Base-by-base conservation (phyloP, 2,329 filamentous ascomycete species). In the Bretziella fagacearum region DNA sequence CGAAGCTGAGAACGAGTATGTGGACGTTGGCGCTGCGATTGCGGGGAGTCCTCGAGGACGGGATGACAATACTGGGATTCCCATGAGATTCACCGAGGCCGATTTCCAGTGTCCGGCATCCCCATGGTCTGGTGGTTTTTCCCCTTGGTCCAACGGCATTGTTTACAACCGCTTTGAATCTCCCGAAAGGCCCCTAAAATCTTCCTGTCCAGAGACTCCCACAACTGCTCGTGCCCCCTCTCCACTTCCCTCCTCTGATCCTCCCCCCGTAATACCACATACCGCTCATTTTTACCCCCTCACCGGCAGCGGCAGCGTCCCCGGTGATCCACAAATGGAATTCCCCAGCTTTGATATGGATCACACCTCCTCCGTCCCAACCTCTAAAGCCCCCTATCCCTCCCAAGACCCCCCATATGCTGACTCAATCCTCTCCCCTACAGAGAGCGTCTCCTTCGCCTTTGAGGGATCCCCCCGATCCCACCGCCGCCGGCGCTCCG, bases 91-190 rank as follows among this genome's bases (percentile, higher is more conserved):
- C 17, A 32, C 33, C 26, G 36, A 29, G 25, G 26, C 35, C 33
- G 46, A 48, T 29, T 17, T 46, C 25, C 36, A 47, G 15, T 50
- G 48, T 41, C 48, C 48, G 10, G 44, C 48, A 6, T 50, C 48
- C 15, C 48, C 48, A 11, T 50, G 48, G 48, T 27, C 48, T 17
- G 48, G 42, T 10, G 48, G 48, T 6, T 50, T 47, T 32, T 47
- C 45, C 3, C 48, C 48, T 11, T 46, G 39, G 44, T 13, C 22
- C 18, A 20, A 50, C 17, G 48, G 41, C 26, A 37, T 29, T 11
- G 29, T 46, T 6, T 20, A 27, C 6, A 36, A 17, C 10, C 23
- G 17, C 29, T 41, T 41, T 30, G 27, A 49, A 10, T 26, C 29
- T 15, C 36, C 29, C 11, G 22, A 30, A 11, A 17, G 18, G 11